Base-by-base conservation (phyloP, 2,329 filamentous ascomycete species). In the Xylaria sp. region DNA sequence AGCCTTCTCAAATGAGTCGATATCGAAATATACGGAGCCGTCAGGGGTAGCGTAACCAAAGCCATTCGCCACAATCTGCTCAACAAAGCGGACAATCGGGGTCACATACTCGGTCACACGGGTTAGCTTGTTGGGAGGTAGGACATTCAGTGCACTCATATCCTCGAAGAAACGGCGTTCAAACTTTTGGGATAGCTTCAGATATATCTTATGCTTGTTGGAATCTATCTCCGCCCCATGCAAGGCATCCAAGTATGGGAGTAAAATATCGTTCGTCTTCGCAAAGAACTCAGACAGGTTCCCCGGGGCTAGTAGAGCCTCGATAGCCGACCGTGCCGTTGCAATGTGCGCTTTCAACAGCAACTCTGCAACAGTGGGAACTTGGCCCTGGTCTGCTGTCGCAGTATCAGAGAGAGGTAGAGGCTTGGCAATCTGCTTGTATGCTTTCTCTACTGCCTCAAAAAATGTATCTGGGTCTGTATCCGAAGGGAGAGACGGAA, bases 1-100 rank as follows among this genome's bases (percentile, higher is more conserved):
- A 8, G 68, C 61, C 65, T 70, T 67, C 57, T 70, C 65, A 44
- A 68, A 70, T 34, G 65, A 48, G 37, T 64, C 56, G 18, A 70
- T 70, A 50, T 70, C 68, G 51, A 68, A 67, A 59, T 70, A 70
- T 51, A 70, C 68, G 23, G 68, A 67, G n/a, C 68, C 68, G 51
- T 67, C 65, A 51, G 68, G 31, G 60, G 64, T 70, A 31, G 63
- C 61, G 65, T 70, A 70, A 39, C 62, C 68, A 28, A 70, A 70
- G 7, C 65, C 57, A 18, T 67, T 65, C 23, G 60, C 65, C 34
- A 67, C 57, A 48, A 68, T 62, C 51, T 63, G 34, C 57, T 70
- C 65, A 39, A 68, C 61, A 46, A 70, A 68, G 48, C 61, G 62
- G 46, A 65, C 34, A 59, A 70, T 68, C 39, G 23, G 55, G 2